Conservation (phyloP, 2,329 filamentous ascomycete species). For the Ceratocystis albifundus region DNA sequence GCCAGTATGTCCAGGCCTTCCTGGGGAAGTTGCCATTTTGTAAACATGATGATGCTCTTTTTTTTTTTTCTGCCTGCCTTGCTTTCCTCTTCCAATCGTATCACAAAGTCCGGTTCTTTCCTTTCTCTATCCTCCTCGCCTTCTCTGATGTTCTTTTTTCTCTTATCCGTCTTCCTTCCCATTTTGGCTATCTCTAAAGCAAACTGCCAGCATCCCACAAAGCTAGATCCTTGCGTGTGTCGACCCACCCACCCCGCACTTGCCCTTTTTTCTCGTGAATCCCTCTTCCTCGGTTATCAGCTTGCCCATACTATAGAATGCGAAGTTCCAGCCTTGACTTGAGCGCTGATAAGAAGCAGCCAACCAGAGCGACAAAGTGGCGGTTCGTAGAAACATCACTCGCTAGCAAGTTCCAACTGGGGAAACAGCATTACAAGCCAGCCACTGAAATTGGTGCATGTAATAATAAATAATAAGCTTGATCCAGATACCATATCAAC, state of each 20-base stretch:
- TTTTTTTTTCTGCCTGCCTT: too few relatives aligned
- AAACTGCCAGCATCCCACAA: background rate
- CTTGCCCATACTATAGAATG: too few relatives aligned
- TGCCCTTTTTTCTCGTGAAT: background rate
- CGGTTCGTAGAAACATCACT: too few relatives aligned
- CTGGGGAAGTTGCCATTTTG: too few relatives aligned
- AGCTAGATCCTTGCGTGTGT: conserved; percentile 5
- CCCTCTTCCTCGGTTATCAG: too few relatives aligned
- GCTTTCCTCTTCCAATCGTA: background rate
- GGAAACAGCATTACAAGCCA: too few relatives aligned
- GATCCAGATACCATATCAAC: background rate
- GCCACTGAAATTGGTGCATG: too few relatives aligned
- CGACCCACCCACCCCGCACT: background rate
- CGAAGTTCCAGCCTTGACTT: background rate
- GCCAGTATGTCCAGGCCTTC: background rate
- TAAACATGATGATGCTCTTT: too few relatives aligned
- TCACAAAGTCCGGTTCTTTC: background rate
- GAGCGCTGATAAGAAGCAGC: conserved; percentile 9
- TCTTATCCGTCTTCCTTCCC: conserved; percentile 8
- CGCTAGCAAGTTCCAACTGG: too few relatives aligned
- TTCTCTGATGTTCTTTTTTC: background rate
- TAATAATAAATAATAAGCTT: background rate
- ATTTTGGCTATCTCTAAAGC: conserved; percentile 4
- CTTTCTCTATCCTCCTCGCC: background rate
- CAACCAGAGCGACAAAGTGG: background rate